A percentile compares a stretch with the other conserved stretches of the same genome.
These are phyloP conservation scores for Furcasterigmium furcatum DNA, from an alignment of 2,329 filamentous ascomycete genomes.

Conservation along the genomic window DNA sequence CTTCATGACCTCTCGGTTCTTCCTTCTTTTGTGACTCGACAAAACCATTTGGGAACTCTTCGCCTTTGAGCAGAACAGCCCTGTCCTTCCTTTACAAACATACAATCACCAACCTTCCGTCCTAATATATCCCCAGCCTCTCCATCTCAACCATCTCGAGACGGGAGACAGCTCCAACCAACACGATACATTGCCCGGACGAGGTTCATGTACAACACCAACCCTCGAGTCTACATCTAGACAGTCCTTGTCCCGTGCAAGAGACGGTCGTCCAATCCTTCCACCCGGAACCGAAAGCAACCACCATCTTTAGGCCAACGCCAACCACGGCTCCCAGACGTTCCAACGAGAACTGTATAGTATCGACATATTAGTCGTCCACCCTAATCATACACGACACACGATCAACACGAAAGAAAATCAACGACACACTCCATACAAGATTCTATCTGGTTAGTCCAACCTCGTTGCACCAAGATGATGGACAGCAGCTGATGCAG, in stretches of 20 bases:
- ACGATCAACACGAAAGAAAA: background rate
- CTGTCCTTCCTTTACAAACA: conserved; percentile 39
- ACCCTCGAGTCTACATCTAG: conserved; percentile 17
- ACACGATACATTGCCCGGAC: background rate
- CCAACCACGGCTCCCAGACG: conserved; percentile 1
- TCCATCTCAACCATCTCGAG: background rate
- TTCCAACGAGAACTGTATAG: conserved; percentile 20
- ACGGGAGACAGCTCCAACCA: background rate
- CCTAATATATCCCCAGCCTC: background rate
- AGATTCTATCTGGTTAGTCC: conserved; percentile 25
- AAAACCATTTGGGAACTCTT: conserved; percentile 38
- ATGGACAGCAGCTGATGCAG: too few species aligned
- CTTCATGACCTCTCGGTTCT: conserved; percentile 46
- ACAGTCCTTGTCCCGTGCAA: conserved; percentile 15
- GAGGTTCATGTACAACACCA: conserved; percentile 16
- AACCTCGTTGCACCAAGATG: background rate
- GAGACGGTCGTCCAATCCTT: conserved; percentile 45
- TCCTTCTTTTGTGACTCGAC: conserved; percentile 45
- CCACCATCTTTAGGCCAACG: conserved; percentile 27
- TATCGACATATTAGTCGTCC: background rate
- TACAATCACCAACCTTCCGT: conserved; percentile 5
- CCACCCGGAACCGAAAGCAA: conserved; percentile 22
- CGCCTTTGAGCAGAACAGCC: conserved; percentile 22
- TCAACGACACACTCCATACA: conserved; percentile 5
- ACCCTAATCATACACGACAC: conserved; percentile 11